Conservation (phyloP, 2,329 filamentous ascomycete genomes). For the Phoma sp. region DNA sequence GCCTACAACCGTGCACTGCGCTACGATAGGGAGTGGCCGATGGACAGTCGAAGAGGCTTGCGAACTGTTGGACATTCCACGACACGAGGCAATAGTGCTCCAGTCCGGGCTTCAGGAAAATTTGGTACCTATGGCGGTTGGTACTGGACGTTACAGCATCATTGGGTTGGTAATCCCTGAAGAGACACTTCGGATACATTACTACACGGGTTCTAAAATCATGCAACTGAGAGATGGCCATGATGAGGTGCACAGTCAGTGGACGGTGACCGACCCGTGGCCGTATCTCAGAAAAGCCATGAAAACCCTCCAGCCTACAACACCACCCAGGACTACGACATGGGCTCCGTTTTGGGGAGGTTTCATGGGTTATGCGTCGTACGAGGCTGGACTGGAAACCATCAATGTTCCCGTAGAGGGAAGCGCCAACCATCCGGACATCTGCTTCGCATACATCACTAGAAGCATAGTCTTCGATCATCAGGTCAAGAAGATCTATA, state of each 20-base stretch:
- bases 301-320: slow-evolving; percentile 40
- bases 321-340: slow-evolving; percentile 33
- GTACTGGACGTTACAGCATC: slow-evolving; percentile 73
- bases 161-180: slow-evolving; percentile 68
- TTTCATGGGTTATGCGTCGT: slow-evolving; percentile 83
- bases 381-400: slow-evolving; percentile 76
- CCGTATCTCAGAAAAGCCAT: slow-evolving; percentile 50
- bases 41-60: slow-evolving; percentile 48
- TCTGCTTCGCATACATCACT: slow-evolving; percentile 78
- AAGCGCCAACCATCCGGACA: slow-evolving; percentile 63
- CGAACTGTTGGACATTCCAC: slow-evolving; percentile 42
- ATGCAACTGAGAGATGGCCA: slow-evolving; percentile 41
- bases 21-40: slow-evolving; percentile 43
- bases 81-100: slow-evolving; percentile 51
- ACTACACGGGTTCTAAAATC: slow-evolving; percentile 34
- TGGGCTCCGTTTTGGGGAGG: slow-evolving; percentile 76
- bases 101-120: slow-evolving; percentile 56
- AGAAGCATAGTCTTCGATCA: slow-evolving; percentile 82
- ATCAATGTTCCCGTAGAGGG: slow-evolving; percentile 56
- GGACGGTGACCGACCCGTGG: slow-evolving; percentile 46
- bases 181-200: slow-evolving; percentile 53
- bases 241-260: slow-evolving; percentile 36
- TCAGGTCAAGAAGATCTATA: slow-evolving; percentile 62
- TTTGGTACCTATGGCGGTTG: slow-evolving; percentile 50
- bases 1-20: slow-evolving; percentile 39